Evolutionary conservation across 2,329 filamentous ascomycete species (phyloP), one percentile per base, ranked within the genome.

Genomic region (Tolypocladium tundrense): DNA sequence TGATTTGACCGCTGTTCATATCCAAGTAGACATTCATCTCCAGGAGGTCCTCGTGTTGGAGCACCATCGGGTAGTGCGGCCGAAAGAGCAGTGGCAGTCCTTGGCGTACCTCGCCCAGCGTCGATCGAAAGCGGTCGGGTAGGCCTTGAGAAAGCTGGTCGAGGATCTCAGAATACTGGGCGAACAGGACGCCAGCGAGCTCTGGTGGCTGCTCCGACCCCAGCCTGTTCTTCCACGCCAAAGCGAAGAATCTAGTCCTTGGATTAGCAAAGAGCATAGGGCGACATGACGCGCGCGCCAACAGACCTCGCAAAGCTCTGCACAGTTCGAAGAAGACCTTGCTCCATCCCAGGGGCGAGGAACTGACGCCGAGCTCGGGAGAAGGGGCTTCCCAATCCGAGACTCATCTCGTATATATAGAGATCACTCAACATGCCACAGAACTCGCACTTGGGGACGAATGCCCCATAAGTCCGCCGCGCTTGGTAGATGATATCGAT

Each of bases 11-110:
- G 9, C 63, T 69, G 1, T 40, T 42, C 3, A 62, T 51, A 37
- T 70, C 62, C 13, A 66, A 60, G 21, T 68, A 65, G 33, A 70
- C 63, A 56, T 72, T 70, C 54, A 64, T 68, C 61, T 68, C 65
- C 33, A 60, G 58, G 33, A 71, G 61, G 56, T 71, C 66, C 53
- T 57, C 59, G 55, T 70, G 64, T 10, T 63, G 65, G 39, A 68
- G 48, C 24, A 62, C 63, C 31, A 66, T 57, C 1, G 66, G 65
- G 43, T 56, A 62, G 16, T 56, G 57, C 10, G 48, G 24, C 10
- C 41, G 50, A 48, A 66, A 64, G 41, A 69, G 62, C 14, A 57
- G 41, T 14, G 58, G 58, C n/a, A 66, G 62, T 7, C 33, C 43
- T 21, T 53, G 40, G 1, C 57, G n/a, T 24, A 64, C 53, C 50